Base-by-base conservation (phyloP, 371 early-diverging fungal species). In the Thermomucor indicae-seudaticae region DNA sequence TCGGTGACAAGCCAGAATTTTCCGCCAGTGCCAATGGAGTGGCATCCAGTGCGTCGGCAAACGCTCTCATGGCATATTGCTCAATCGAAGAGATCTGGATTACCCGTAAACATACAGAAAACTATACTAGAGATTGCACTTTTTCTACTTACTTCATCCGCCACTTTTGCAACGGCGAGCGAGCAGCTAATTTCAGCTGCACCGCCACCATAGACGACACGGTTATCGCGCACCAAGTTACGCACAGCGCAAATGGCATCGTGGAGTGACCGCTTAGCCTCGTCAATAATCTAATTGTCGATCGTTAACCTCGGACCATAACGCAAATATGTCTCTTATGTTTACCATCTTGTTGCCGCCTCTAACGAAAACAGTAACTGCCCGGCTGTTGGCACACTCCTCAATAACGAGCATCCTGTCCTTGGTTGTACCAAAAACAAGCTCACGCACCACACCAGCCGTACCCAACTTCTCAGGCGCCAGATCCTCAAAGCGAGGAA, bases 201-300 rank as follows among this genome's bases (percentile, higher is more conserved):
- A 53, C 99, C 99, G 56, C 99, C 99, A 54, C 99, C 99, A 73
- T 99, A 99, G 4, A 99, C 98, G 37, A 99, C 93, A 55, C 95
- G 92, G 80, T 93, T 95, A 71, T 97, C 95, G 45, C 86, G 81
- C 34, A 99, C 85, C 57, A 99, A 77, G 73, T 99, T 99, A 61
- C 99, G 91, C 27, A 98, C 98, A 45, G 97, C 99, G 67, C 99
- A 99, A 59, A 99, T 92, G 31, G 99, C 99, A 75, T 99, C 99
- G 65, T 96, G 96, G 32, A 99, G 82, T 47, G 95, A 93, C 48
- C 99, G 89, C 81, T 99, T 97, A 60, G 99, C 98, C 73, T 99
- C 99, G 69, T 99, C 99, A 58, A 99, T 96, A 49, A 98, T 96
- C 83, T 81, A 65, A n/a, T n/a, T 19, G 14, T 30, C 12, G 14